These are phyloP conservation scores for Crithidia thermophila DNA, from an alignment of 208 protist species.

Conservation along the genomic window DNA sequence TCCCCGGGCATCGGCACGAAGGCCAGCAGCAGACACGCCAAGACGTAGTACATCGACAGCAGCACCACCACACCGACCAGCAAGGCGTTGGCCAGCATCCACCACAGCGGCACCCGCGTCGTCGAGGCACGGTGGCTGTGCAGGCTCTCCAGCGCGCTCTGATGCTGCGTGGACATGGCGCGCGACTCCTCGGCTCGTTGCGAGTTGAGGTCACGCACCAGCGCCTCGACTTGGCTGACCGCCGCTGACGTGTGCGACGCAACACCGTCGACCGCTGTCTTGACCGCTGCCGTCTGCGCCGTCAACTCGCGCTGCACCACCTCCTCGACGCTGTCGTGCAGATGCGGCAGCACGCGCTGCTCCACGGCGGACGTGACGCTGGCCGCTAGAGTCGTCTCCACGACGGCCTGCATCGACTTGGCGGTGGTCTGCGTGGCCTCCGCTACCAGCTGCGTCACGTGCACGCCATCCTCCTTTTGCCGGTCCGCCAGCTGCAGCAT, in stretches of 20 bases:
- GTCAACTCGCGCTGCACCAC: slow-evolving; percentile 11
- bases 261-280: slow-evolving; percentile 5
- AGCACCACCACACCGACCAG: slow-evolving; percentile 46
- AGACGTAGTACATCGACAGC: slow-evolving; percentile 65
- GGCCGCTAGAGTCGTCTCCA: slow-evolving; percentile 25
- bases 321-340: slow-evolving; percentile 18
- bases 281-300: slow-evolving; percentile 12
- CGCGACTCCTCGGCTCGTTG: slow-evolving; percentile 2
- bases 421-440: slow-evolving; percentile 15
- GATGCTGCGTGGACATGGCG: not conserved
- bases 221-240: slow-evolving; percentile 15
- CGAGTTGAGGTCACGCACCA: slow-evolving; percentile 13
- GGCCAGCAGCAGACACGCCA: slow-evolving; percentile 71
- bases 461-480: slow-evolving; percentile 8
- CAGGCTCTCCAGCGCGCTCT: not conserved
- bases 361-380: slow-evolving; percentile 13
- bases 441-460: slow-evolving; percentile 13
- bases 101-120: slow-evolving; percentile 42
- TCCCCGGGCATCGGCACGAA: slow-evolving; percentile 60
- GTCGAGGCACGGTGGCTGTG: not conserved
- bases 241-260: slow-evolving; percentile 15
- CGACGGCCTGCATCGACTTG: slow-evolving; percentile 1
- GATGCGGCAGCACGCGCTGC: slow-evolving; percentile 16
- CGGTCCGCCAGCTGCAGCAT: slow-evolving; percentile 9
- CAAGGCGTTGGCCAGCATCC: slow-evolving; percentile 49